Base-by-base conservation (phyloP, 805 yeast species). In the Lachancea dasiensis region DNA sequence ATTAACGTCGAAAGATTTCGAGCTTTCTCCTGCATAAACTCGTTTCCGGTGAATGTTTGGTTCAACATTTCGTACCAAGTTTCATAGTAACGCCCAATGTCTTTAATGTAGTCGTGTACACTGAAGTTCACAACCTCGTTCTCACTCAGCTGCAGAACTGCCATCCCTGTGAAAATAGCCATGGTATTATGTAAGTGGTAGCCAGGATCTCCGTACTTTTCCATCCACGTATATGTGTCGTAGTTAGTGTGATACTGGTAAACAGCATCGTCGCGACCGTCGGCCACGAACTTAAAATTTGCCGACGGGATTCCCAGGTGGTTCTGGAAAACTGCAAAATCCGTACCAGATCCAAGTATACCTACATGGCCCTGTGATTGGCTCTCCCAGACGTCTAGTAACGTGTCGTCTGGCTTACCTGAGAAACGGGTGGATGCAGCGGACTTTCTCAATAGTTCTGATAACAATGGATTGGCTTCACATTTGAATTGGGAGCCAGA, bases 301-400 rank as follows among this genome's bases (percentile, higher is more conserved):
- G 76, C 67, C 0, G 82, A 69, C 2, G 89, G 84, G 27, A 81
- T 72, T 5, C 86, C 89, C 46, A 80, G 54, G 51, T 75, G 78
- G 49, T 73, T 73, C 55, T 80, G 84, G 47, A 79, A 79, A 7
- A 75, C 76, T 2, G 75, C 67, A 49, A 66, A 72, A 50, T 76
- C 81, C 1, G 79, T 66, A 5, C 74, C 72, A 7, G 75, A 68
- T 2, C 76, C 74, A 10, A 76, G 61, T 15, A 63, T 51, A 3
- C 50, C 55, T 33, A 77, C 63, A 0, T 63, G 50, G 6, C 65
- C 64, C 34, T 60, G 64, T 3, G 64, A 54, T 11, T 52, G 50
- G 6, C 55, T 48, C 1, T 50, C 45, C 65, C 77, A 77, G 48
- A 73, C 73, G 23, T 78, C 75, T 46, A 56, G 65, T 20, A 81